Conservation (phyloP, 371 early-diverging fungal species). For the Syncephalastrum contaminatum region DNA sequence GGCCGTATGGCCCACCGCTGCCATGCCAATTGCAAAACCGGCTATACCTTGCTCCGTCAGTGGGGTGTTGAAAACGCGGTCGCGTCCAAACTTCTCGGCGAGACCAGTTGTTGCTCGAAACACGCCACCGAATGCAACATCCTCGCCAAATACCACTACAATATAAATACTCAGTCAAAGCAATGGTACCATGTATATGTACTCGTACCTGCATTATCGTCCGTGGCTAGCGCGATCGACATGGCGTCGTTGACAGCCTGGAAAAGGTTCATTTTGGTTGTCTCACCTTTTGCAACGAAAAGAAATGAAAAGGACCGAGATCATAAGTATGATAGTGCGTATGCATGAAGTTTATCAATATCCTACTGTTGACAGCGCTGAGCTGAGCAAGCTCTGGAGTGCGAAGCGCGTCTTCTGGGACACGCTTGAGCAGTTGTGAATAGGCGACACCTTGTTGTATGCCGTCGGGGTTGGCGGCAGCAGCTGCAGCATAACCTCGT, state of each 20-base stretch:
- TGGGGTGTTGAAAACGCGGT: slow-evolving; percentile 97
- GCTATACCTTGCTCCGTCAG: slow-evolving; percentile 96
- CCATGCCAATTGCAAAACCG: slow-evolving; percentile 98
- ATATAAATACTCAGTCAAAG: neutral
- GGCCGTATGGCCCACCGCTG: slow-evolving; percentile 94
- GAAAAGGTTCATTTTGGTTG: slow-evolving; percentile 91
- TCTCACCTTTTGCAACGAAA: slow-evolving; percentile 55
- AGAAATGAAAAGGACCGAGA: neutral
- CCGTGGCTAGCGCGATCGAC: slow-evolving; percentile 83
- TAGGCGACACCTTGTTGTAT: slow-evolving; percentile 78
- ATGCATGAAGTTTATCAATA: neutral
- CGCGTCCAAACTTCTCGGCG: slow-evolving; percentile 85
- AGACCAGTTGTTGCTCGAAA: slow-evolving; percentile 95
- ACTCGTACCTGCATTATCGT: slow-evolving; percentile 77
- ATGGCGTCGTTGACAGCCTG: slow-evolving; percentile 96
- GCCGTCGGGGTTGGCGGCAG: slow-evolving; percentile 71
- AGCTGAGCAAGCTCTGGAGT: slow-evolving; percentile 71
- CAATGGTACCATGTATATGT: neutral
- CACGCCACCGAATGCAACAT: slow-evolving; percentile 97
- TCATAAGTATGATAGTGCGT: neutral
- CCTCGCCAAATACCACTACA: slow-evolving; percentile 94
- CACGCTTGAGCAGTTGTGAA: slow-evolving; percentile 70
- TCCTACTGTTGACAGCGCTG: slow-evolving; percentile 58
- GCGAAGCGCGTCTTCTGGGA: slow-evolving; percentile 70
- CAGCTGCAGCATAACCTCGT: slow-evolving; percentile 34